These are phyloP conservation scores for Anthoceros angustus DNA, from an alignment of 225 moss, liverwort and hornwort species.

Conservation along the genomic window DNA sequence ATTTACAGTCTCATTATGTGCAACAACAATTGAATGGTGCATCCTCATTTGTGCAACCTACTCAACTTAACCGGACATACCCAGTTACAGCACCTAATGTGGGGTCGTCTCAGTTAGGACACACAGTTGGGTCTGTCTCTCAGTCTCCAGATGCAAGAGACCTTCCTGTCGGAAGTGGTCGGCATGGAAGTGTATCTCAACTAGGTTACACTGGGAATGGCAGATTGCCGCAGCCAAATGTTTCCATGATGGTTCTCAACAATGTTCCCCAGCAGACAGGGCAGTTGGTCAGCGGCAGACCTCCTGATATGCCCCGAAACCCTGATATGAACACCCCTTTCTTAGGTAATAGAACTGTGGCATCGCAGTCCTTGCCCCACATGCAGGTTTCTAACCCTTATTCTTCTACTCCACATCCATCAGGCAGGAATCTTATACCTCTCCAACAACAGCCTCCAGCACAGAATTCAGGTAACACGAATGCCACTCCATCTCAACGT, in stretches of 20 bases:
- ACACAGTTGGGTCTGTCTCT: neutral
- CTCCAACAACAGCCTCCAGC: neutral
- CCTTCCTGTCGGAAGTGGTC: neutral
- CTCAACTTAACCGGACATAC: neutral
- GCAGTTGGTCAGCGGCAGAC: neutral
- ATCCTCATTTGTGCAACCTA: neutral
- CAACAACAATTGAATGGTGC: neutral
- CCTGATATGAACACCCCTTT: neutral
- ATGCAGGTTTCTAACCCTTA: slow-evolving; percentile 2
- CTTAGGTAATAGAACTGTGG: neutral
- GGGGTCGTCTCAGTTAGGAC: neutral
- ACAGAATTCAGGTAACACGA: neutral
- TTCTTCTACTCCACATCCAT: neutral
- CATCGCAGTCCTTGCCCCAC: neutral
- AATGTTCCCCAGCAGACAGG: slow-evolving; percentile 2
- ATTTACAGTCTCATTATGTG: neutral
- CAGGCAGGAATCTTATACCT: neutral
- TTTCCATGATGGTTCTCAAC: neutral
- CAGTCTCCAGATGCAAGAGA: neutral
- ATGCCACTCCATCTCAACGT: neutral
- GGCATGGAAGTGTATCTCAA: neutral
- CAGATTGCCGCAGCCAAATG: neutral
- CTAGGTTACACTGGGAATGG: neutral
- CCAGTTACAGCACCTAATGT: neutral
- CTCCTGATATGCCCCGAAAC: neutral